Percentiles rank a stretch among this genome's conserved stretches.
Conservation (phyloP, 140 eudicot species). For the Anethum foeniculum region DNA sequence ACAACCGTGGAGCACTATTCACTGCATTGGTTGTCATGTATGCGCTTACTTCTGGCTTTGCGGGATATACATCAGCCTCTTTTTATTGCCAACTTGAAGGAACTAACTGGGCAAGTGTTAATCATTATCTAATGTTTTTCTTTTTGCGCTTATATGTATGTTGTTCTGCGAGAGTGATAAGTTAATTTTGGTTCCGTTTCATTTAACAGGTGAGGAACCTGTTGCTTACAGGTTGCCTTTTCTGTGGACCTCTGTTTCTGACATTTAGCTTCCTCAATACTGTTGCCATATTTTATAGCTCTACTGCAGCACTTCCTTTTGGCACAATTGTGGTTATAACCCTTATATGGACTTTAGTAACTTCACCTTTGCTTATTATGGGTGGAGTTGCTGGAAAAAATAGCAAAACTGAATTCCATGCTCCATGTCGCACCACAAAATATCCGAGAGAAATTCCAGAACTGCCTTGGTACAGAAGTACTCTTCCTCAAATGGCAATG, state of each 20-base stretch:
- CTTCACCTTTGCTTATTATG: slow-evolving; percentile 25
- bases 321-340: slow-evolving; percentile 19
- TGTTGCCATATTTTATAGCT: slow-evolving; percentile 16
- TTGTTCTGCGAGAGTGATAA: background rate
- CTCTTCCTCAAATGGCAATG: slow-evolving; percentile 15
- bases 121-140: background rate
- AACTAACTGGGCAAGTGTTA: slow-evolving; percentile 24
- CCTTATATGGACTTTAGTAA: slow-evolving; percentile 26
- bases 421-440: slow-evolving; percentile 34
- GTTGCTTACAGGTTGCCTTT: slow-evolving; percentile 29
- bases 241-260: slow-evolving; percentile 29
- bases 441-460: slow-evolving; percentile 21
- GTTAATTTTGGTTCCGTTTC: background rate
- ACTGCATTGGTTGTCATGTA: slow-evolving; percentile 33
- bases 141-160: background rate
- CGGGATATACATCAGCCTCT: slow-evolving; percentile 23
- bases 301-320: slow-evolving; percentile 26
- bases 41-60: slow-evolving; percentile 27
- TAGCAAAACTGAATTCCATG: slow-evolving; percentile 18
- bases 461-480: slow-evolving; percentile 15
- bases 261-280: slow-evolving; percentile 28
- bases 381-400: slow-evolving; percentile 25
- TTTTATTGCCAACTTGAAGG: slow-evolving; percentile 31
- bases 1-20: slow-evolving; percentile 35
- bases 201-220: slow-evolving; percentile 25